Evolutionary conservation across 2,329 filamentous ascomycete genomes (phyloP), one percentile per base, ranked within the genome.

Genomic region (Clarireedia sp.): DNA sequence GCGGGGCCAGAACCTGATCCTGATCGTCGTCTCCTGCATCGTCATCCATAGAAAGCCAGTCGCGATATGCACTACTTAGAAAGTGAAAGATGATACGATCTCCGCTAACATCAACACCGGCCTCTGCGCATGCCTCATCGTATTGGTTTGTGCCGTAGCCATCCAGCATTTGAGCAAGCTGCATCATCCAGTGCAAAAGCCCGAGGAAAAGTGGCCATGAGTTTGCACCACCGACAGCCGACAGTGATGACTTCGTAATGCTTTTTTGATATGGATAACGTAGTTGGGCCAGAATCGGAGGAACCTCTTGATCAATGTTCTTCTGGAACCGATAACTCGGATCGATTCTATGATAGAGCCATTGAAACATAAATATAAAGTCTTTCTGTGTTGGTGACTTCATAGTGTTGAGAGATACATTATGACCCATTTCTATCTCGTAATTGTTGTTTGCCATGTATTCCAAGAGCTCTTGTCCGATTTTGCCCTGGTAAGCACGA

Each of bases 121-220:
- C 86, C 64, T 96, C 92, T 43, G 87, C 79, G 68, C 90, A 96
- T 1, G 90, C 91, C 51, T 96, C 87, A 62, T 96, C 90, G 69
- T 96, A 99, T 47, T 83, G 83, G 57, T 90, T 86, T 54, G 75
- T 71, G 1, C 82, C 76, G 67, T 91, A 97, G 21, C 87, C 81
- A 59, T 97, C 91, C 67, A 97, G 82, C 86, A 97, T 95, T 63
- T 92, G 86, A 4, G 90, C 89, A 51, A 99, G 76, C 71, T 97
- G 91, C 92, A 99, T 96, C 84, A 99, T 92, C 94, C 94, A 99
- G 73, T 99, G 91, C 50, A 99, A 77, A 69, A 99, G 76, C 0
- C 91, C 94, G 12, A 99, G 76, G 66, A 99, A 97, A 0, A 90
- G 94, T 59, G 87, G 87, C 94, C 94, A 99, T 12, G 67, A 67